Evolutionary conservation across 495 filamentous ascomycete genomes (phyloP), one percentile per base, ranked within the genome.

Genomic region (Chaetomium fimeti): DNA sequence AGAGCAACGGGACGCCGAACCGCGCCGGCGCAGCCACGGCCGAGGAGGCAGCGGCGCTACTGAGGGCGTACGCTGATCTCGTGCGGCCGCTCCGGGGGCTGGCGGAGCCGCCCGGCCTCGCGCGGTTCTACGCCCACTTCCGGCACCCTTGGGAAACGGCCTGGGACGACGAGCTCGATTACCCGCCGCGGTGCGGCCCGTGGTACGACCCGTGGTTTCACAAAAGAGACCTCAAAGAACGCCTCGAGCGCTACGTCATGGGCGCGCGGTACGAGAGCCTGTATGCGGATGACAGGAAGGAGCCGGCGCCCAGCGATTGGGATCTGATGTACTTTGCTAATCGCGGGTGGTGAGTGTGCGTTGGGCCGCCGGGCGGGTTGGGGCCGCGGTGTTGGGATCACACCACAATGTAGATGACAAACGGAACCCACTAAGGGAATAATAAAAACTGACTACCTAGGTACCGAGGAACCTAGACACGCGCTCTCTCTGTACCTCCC

Each of bases 121-220:
- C 45, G n/a, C 27, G 59, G 9, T 61, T 61, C 47, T 61, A 61
- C 59, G 59, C 45, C 45, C 47, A 61, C 47, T 52, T 61, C 45
- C 45, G 28, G 24, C 42, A 61, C 49, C 60, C 60, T 20, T 15
- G 49, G 36, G 49, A 59, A 24, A 28, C 40, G 57, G 15, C 42
- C 40, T 29, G 22, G 57, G 40, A 9, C 25, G 24, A 45, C 38
- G 24, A 28, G 40, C 38, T 27, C 57, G 13, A n/a, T 48, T 32
- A 57, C n/a, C 55, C 55, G 55, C 55, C 32, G 36, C 55, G 55
- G 55, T 38, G 20, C 55, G 55, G 55, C 55, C 55, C 55, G 55
- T 57, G 55, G 55, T 43, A 25, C 55, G 55, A 57, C 55, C 55
- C 55, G 55, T 57, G 55, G 55, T 22, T 57, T 57, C 15, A 42